phyloP scores from a whole-genome alignment of 495 filamentous ascomycete genomes.

The Xylaria venustula region DNA sequence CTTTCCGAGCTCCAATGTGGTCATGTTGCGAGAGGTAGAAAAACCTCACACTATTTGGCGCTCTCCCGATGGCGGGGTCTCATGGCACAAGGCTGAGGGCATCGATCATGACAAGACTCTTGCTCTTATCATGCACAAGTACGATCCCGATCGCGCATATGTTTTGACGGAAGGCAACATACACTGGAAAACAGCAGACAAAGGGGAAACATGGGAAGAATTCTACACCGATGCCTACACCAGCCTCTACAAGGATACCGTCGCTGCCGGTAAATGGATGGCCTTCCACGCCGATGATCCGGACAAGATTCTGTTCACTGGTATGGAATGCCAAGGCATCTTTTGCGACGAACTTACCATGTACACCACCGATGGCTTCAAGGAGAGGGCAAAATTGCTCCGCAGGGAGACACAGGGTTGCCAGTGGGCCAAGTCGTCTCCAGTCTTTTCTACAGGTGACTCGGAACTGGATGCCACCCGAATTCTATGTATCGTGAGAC shows the following conservation, averaged over 20 bases:
- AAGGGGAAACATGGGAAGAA: slow-evolving; percentile 72
- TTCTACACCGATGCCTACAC: slow-evolving; percentile 59
- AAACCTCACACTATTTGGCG: slow-evolving; percentile 58
- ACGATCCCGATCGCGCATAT: slow-evolving; percentile 75
- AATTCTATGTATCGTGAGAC: slow-evolving; percentile 75
- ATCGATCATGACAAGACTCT: slow-evolving; percentile 60
- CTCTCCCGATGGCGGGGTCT: slow-evolving; percentile 73
- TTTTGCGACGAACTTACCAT: slow-evolving; percentile 57
- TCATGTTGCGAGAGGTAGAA: slow-evolving; percentile 60
- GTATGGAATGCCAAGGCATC: slow-evolving; percentile 61
- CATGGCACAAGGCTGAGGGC: slow-evolving; percentile 65
- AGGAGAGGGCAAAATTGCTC: slow-evolving; percentile 58
- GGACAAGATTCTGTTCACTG: slow-evolving; percentile 79
- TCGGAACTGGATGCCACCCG: slow-evolving; percentile 59
- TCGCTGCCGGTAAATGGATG: slow-evolving; percentile 46
- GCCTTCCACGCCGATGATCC: slow-evolving; percentile 78
- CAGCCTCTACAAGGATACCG: slow-evolving; percentile 44
- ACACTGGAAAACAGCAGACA: slow-evolving; percentile 80
- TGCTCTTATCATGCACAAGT: slow-evolving; percentile 69
- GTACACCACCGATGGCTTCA: slow-evolving; percentile 86
- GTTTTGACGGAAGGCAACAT: slow-evolving; percentile 60
- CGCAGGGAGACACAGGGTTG: slow-evolving; percentile 67
- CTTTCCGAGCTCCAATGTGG: slow-evolving; percentile 80
- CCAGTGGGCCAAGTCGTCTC: slow-evolving; percentile 76
- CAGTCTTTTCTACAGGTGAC: slow-evolving; percentile 66